Evolutionary conservation across 345 rosid species (phyloP).

Genomic region (Lumnitzera racemosa): DNA sequence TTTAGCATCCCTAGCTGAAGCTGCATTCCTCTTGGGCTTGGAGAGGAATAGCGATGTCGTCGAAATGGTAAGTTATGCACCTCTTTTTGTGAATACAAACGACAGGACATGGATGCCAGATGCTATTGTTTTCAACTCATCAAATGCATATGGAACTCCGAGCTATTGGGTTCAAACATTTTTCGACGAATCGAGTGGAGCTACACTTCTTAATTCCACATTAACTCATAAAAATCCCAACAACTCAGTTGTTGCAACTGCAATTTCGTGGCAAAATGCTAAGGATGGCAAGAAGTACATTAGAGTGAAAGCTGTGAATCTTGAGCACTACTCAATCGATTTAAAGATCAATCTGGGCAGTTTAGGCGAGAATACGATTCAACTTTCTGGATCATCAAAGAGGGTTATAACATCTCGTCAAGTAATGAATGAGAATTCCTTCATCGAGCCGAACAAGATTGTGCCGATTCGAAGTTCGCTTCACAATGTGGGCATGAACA

Average conservation of each 20-base stretch:
- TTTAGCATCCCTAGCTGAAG: slow-evolving; percentile 89
- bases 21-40: slow-evolving; percentile 81
- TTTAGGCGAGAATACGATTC: slow-evolving; percentile 39
- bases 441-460: slow-evolving; percentile 59
- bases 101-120: slow-evolving; percentile 94
- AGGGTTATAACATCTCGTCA: slow-evolving; percentile 57
- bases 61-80: slow-evolving; percentile 95
- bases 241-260: slow-evolving; percentile 52
- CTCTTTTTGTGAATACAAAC: slow-evolving; percentile 79
- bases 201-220: slow-evolving; percentile 54
- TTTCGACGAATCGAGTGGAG: slow-evolving; percentile 75
- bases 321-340: slow-evolving; percentile 44
- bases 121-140: slow-evolving; percentile 82
- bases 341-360: slow-evolving; percentile 47
- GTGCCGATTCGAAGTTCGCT: slow-evolving; percentile 36
- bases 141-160: slow-evolving; percentile 77
- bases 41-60: slow-evolving; percentile 95
- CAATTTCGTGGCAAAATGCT: slow-evolving; percentile 44
- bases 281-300: slow-evolving; percentile 36
- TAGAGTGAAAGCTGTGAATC: slow-evolving; percentile 77
- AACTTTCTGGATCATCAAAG: slow-evolving; percentile 48
- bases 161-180: slow-evolving; percentile 91
- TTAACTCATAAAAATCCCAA: slow-evolving; percentile 34
- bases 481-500: slow-evolving; percentile 34
- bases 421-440: slow-evolving; percentile 84